Conservation (phyloP, 306 rosid species). For the Sophora flavescens region DNA sequence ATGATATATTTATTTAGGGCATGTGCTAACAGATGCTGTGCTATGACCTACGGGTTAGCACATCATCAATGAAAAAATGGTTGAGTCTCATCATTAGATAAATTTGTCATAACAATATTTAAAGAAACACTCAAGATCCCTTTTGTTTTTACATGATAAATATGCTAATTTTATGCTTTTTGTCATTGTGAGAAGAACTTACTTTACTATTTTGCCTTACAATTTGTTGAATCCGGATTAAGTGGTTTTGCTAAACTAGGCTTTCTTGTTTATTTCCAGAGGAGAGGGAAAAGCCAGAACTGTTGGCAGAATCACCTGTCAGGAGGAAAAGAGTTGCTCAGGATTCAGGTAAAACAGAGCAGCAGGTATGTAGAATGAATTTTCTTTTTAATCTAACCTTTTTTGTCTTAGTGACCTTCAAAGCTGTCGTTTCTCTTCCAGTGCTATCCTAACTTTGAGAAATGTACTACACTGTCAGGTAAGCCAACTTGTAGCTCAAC, state of each 20-base stretch:
- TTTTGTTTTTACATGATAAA: conserved; percentile 17
- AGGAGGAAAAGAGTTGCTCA: conserved; percentile 92
- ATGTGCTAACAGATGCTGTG: neutral
- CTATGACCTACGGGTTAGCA: neutral
- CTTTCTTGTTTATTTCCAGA: conserved; percentile 64
- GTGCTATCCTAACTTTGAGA: conserved; percentile 32
- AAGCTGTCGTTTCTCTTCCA: conserved; percentile 31
- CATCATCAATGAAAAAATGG: conserved; percentile 2
- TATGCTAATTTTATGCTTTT: conserved; percentile 29
- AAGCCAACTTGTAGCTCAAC: conserved; percentile 90
- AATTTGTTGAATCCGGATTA: neutral
- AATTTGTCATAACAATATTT: conserved; percentile 22
- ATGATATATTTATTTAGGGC: neutral
- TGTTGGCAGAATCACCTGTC: conserved; percentile 86
- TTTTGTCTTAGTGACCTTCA: neutral
- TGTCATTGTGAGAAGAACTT: conserved; percentile 10
- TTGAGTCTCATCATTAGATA: conserved; percentile 20
- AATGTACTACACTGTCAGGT: conserved; percentile 61
- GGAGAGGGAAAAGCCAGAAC: conserved; percentile 96
- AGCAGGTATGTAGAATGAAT: conserved; percentile 65
- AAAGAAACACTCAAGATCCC: conserved; percentile 3
- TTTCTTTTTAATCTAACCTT: conserved; percentile 31
- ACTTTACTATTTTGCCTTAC: conserved; percentile 7
- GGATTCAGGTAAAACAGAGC: conserved; percentile 97
- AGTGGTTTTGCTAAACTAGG: conserved; percentile 31